Evolutionary conservation across 768 basidiomycete species (phyloP), one percentile per base, ranked within the genome.

Genomic region (Crucibulum laeve): DNA sequence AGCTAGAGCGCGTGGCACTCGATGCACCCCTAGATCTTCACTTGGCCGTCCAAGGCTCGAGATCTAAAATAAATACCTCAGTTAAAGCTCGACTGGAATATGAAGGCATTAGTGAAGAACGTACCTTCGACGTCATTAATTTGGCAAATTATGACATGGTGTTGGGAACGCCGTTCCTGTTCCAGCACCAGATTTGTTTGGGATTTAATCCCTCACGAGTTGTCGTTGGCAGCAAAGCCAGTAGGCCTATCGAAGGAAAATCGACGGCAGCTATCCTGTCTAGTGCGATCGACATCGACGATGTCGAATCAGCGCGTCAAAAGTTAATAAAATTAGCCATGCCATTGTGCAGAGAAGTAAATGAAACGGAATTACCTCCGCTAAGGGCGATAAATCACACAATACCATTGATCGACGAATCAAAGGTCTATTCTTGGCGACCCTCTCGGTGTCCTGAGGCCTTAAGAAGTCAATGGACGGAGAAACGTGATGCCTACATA

Each of bases 371-470:
- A 1, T 40, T 62, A 26, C 62, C 60, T 0, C 62, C 59, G 0
- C 43, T 64, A 0, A 43, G 52, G 0, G 50, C 41, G 4, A 57
- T 62, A n/a, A 62, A 61, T 19, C 59, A 60, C 24, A 42, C 42
- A 0, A 60, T 60, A 1, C 59, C 53, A 4, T 25, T 62, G 6
- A 54, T 60, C 21, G 56, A 62, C 37, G 49, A 54, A 23, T n/a
- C 43, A 0, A 56, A 57, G 10, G 44, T 47, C 0, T 54, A 59
- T 15, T 35, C 52, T 4, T 58, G 53, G 49, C 43, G 46, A 8
- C 53, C 56, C 3, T 58, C 59, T 1, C 5, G 51, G 10, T 59
- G 59, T 22, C 59, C 56, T 0, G 61, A 67, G 6, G 53, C 57
- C 1, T 42, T 68, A 2, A 34, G 42, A 15, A 4, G 42, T 0